Evolutionary conservation across 345 rosid genomes (phyloP).

Genomic region (Pistacia atlantica): DNA sequence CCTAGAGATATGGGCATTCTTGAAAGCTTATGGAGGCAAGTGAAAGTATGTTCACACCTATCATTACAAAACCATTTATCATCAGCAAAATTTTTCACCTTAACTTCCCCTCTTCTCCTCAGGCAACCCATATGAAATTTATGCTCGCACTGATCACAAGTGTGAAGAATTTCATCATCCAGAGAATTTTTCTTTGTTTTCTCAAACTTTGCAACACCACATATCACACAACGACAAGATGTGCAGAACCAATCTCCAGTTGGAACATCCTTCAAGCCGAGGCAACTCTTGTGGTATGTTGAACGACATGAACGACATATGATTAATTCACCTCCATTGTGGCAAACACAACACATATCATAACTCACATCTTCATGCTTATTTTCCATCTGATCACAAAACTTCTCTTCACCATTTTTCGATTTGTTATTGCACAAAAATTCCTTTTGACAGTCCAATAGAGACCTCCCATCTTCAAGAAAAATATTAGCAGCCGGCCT

Average conservation of each 20-base stretch:
- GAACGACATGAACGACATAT: conserved; percentile 63
- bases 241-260: conserved; percentile 51
- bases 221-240: too few relatives aligned
- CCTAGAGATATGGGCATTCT: conserved; percentile 50
- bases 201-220: conserved; percentile 19
- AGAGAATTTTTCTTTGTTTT: conserved; percentile 10
- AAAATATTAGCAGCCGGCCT: conserved; percentile 39
- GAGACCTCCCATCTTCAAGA: conserved; percentile 36
- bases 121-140: conserved; percentile 55
- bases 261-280: conserved; percentile 53
- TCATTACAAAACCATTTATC: conserved; percentile 53
- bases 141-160: conserved; percentile 61
- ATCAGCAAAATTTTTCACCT: not conserved
- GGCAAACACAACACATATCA: conserved; percentile 41
- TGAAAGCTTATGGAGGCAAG: conserved; percentile 44
- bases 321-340: conserved; percentile 50
- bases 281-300: conserved; percentile 41
- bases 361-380: conserved; percentile 11
- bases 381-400: conserved; percentile 3
- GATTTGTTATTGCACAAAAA: conserved; percentile 14
- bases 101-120: not conserved
- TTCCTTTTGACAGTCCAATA: conserved; percentile 40
- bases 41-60: too few relatives aligned
- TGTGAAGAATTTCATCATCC: conserved; percentile 17
- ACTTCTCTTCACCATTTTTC: conserved; percentile 1